These are phyloP conservation scores for Rubroshorea leprosula DNA, from an alignment of 345 rosid species.

Conservation along the genomic window DNA sequence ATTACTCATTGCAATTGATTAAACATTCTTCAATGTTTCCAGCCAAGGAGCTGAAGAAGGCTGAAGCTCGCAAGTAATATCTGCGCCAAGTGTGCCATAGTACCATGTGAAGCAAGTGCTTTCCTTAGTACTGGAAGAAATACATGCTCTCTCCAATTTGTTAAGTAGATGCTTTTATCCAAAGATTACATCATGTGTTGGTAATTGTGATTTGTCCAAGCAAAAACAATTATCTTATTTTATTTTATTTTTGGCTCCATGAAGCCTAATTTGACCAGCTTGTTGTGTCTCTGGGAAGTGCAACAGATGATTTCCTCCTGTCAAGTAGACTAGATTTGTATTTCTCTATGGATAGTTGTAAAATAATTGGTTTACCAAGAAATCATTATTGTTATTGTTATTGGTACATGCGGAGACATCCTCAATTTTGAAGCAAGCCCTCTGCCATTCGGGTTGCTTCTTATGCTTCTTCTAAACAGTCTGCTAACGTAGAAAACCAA, in stretches of 20 bases:
- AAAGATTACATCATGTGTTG: background rate
- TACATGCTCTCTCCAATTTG: background rate
- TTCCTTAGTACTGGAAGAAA: background rate
- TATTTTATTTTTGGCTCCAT: background rate
- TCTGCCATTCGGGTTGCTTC: too few species aligned
- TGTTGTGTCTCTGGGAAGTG: background rate
- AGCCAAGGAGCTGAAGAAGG: constrained; percentile 64
- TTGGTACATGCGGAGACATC: too few species aligned
- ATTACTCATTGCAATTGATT: background rate
- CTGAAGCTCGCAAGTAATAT: constrained; percentile 51
- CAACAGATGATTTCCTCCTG: too few species aligned
- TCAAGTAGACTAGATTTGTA: background rate
- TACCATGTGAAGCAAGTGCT: background rate
- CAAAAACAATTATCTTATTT: background rate
- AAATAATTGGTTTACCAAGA: background rate
- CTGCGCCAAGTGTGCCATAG: constrained; percentile 1
- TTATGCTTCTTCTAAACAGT: too few species aligned
- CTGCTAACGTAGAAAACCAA: too few species aligned
- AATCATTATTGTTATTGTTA: too few species aligned
- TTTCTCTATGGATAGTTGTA: background rate
- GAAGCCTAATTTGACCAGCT: constrained; percentile 5
- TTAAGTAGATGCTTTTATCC: constrained; percentile 8
- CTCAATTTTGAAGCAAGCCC: too few species aligned
- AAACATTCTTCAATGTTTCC: constrained; percentile 17
- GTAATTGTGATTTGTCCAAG: background rate